Conservation (phyloP, 2,329 filamentous ascomycete genomes). For the Colletotrichum theobromicola region DNA sequence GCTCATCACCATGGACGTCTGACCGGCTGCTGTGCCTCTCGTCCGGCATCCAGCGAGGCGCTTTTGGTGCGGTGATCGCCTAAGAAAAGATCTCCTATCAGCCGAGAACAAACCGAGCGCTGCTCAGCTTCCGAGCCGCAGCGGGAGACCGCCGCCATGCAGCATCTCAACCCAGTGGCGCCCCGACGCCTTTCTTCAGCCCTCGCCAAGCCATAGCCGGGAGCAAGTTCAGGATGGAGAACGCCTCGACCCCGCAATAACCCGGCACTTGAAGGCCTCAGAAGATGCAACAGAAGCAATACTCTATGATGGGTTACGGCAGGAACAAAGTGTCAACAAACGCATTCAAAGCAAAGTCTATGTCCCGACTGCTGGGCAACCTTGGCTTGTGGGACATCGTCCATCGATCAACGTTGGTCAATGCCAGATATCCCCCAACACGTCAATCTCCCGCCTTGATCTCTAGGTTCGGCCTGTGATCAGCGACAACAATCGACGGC, state of each 20-base stretch:
- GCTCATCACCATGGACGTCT: background rate
- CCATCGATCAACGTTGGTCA: background rate
- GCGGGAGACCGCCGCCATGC: background rate
- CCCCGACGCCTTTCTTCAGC: background rate
- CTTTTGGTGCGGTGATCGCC: background rate
- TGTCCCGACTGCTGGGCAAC: background rate
- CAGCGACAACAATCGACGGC: background rate
- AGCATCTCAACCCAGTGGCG: background rate
- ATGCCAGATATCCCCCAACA: background rate
- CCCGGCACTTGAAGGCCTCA: background rate
- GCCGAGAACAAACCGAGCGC: conserved; percentile 1
- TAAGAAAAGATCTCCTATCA: background rate
- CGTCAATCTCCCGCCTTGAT: background rate
- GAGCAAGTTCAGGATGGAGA: background rate
- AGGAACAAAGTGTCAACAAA: background rate
- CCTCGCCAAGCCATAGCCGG: background rate
- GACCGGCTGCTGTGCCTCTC: background rate
- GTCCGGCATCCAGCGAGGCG: background rate
- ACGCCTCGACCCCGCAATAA: background rate
- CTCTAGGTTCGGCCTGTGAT: background rate
- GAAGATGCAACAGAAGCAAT: background rate
- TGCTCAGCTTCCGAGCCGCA: background rate
- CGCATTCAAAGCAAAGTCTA: background rate
- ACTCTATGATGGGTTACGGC: background rate
- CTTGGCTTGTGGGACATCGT: background rate